Percentiles rank a stretch among this genome's conserved stretches.
phyloP scores from a whole-genome alignment of 2,329 filamentous ascomycete species.

The Aspergillus sp. region DNA sequence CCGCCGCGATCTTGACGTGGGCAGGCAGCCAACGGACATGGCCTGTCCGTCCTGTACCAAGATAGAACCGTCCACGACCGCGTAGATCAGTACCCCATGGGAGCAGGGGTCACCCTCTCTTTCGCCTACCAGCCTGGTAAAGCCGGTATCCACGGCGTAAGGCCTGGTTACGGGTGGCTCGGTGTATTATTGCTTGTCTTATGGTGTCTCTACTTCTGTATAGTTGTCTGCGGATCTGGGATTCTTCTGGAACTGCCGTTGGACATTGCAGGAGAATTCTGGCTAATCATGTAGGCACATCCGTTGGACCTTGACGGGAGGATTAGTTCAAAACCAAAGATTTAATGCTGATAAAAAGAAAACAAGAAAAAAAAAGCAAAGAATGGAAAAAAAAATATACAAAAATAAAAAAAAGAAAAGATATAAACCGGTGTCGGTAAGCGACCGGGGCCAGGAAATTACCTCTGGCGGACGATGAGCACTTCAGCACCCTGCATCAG shows the following conservation, averaged over 20 bases:
- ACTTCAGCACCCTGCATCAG: slow-evolving; percentile 22
- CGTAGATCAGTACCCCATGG: slow-evolving; percentile 2
- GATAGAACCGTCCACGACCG: no score
- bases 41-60: no score
- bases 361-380: slow-evolving; percentile 1
- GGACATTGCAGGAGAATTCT: neutral
- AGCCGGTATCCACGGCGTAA: neutral
- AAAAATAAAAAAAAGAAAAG: slow-evolving; percentile 6
- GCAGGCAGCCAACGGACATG: neutral
- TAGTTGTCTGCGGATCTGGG: neutral
- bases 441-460: slow-evolving; percentile 7
- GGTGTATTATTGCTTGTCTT: neutral
- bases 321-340: no score
- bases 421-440: slow-evolving; percentile 14
- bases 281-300: neutral
- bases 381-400: no score
- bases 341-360: neutral
- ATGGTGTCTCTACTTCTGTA: neutral
- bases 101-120: neutral
- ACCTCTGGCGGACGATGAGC: neutral
- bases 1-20: neutral
- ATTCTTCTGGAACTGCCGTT: neutral
- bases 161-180: neutral
- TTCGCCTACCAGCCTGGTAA: neutral
- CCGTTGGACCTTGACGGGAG: neutral